phyloP scores from a whole-genome alignment of 345 rosid species.

The sweet orange (Citrus sinensis) region DNA sequence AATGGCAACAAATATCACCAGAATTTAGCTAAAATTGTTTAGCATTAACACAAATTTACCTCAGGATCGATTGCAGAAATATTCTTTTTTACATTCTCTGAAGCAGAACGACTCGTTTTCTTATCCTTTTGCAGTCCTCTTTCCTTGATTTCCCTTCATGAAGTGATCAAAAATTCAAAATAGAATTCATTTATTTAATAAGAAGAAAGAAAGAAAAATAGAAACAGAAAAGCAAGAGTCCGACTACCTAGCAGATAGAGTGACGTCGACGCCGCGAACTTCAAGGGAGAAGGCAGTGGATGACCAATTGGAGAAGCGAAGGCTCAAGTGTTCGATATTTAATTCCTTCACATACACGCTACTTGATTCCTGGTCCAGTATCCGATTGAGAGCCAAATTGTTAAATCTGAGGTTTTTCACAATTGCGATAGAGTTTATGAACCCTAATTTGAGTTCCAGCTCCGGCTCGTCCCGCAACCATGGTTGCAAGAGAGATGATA shows the following conservation, averaged over 20 bases:
- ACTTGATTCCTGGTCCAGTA: constrained; percentile 30
- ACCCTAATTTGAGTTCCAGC: constrained; percentile 57
- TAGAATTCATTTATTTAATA: neutral
- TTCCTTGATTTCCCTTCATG: constrained; percentile 39
- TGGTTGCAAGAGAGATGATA: constrained; percentile 55
- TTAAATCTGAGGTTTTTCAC: constrained; percentile 48
- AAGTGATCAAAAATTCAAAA: constrained; percentile 5
- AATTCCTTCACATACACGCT: constrained; percentile 42
- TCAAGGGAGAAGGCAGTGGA: constrained; percentile 51
- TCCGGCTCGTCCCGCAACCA: constrained; percentile 71
- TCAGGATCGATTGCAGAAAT: constrained; percentile 69
- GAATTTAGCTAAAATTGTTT: neutral
- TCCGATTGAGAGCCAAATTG: constrained; percentile 43
- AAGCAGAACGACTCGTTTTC: constrained; percentile 24
- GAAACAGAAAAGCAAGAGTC: neutral
- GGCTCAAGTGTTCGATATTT: constrained; percentile 40
- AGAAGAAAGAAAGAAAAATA: neutral
- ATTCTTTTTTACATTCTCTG: constrained; percentile 43
- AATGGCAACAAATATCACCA: neutral
- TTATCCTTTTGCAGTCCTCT: constrained; percentile 25
- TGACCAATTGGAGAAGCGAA: constrained; percentile 75
- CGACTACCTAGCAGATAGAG: constrained; percentile 46
- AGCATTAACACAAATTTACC: constrained; percentile 34
- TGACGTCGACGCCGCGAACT: constrained; percentile 53
- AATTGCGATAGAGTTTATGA: constrained; percentile 45